A percentile compares a stretch with the other conserved stretches of the same genome.
Evolutionary conservation across 148 eudicot species (phyloP).

Genomic region (Silene conica): DNA sequence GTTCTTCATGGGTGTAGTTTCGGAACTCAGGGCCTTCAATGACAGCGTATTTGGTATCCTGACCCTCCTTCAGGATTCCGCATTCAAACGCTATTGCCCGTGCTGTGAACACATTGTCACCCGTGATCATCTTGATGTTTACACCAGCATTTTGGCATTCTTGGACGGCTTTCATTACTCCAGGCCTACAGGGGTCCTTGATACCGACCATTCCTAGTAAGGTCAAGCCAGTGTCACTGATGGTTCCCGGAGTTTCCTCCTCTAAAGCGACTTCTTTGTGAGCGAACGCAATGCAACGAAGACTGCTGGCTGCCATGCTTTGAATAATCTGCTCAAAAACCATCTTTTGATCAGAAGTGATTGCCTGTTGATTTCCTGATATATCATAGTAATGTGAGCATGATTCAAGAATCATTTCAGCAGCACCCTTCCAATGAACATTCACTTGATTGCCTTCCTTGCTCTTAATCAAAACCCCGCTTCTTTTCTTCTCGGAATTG

Average conservation of each 20-base stretch:
- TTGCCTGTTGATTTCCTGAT: slow-evolving; percentile 8
- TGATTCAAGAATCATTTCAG: slow-evolving; percentile 21
- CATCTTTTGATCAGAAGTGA: slow-evolving; percentile 1
- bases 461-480: slow-evolving; percentile 17
- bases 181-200: slow-evolving; percentile 31
- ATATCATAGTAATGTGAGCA: slow-evolving; percentile 20
- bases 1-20: slow-evolving; percentile 25
- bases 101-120: slow-evolving; percentile 31
- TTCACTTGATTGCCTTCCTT: slow-evolving; percentile 1
- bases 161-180: slow-evolving; percentile 30
- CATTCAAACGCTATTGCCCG: slow-evolving; percentile 28
- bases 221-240: slow-evolving; percentile 15
- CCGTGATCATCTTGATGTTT: slow-evolving; percentile 33
- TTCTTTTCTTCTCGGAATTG: slow-evolving; percentile 26
- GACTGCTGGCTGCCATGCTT: slow-evolving; percentile 28
- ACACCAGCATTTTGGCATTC: slow-evolving; percentile 29
- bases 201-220: slow-evolving; percentile 26
- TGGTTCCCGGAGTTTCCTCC: background rate
- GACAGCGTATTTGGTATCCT: slow-evolving; percentile 14
- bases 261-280: slow-evolving; percentile 12
- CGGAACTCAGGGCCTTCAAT: slow-evolving; percentile 26
- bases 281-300: slow-evolving; percentile 25
- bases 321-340: slow-evolving; percentile 20
- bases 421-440: slow-evolving; percentile 29
- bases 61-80: slow-evolving; percentile 22